phyloP scores from a whole-genome alignment of 108 stramenopile genomes.

The Schizochytrium sp. region DNA sequence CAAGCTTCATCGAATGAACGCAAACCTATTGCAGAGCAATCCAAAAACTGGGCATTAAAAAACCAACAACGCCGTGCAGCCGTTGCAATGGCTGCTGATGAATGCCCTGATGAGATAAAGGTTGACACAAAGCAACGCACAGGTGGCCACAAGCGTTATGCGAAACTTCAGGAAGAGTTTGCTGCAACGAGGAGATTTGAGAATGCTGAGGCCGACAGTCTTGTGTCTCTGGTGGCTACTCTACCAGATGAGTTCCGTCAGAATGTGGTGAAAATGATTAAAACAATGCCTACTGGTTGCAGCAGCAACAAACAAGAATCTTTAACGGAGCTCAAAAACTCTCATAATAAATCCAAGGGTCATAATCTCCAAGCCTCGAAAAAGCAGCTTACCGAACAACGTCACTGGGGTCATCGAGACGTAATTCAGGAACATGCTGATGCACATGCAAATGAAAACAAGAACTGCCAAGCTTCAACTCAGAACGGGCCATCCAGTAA shows the following conservation, averaged over 20 bases:
- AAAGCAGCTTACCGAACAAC: neutral
- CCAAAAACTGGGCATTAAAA: neutral
- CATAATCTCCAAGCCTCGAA: neutral
- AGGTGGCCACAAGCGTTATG: neutral
- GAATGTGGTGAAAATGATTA: slow-evolving; percentile 17
- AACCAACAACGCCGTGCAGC: neutral
- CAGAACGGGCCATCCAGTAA: neutral
- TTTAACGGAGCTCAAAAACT: too few relatives aligned
- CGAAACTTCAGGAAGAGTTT: neutral
- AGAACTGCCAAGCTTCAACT: neutral
- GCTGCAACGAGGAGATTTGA: neutral
- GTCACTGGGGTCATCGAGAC: slow-evolving; percentile 3
- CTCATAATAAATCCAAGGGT: too few relatives aligned
- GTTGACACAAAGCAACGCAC: neutral
- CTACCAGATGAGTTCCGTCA: neutral
- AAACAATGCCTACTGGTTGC: neutral
- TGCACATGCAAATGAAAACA: neutral
- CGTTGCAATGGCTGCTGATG: neutral
- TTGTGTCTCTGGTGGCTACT: neutral
- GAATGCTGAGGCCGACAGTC: neutral
- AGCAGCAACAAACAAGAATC: too few relatives aligned
- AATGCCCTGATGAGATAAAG: neutral
- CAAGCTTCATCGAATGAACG: neutral
- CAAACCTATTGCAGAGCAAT: neutral
- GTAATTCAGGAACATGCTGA: slow-evolving; percentile 3